These are phyloP conservation scores for Neurospora sp. DNA, from an alignment of 2,329 filamentous ascomycete species.

Conservation along the genomic window DNA sequence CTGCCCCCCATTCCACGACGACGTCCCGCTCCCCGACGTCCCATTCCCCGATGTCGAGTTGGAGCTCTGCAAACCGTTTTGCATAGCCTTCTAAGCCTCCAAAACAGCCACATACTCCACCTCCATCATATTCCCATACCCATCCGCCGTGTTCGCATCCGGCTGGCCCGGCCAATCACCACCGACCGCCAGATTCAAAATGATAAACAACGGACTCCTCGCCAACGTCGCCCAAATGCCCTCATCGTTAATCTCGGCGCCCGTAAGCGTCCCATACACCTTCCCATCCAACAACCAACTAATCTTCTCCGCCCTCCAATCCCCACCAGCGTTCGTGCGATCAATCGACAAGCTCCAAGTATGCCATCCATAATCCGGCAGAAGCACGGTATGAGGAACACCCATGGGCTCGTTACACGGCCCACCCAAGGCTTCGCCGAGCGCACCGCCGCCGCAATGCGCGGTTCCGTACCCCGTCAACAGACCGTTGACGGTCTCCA, in stretches of 20 bases:
- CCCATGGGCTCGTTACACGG: slow-evolving; percentile 43
- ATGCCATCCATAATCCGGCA: slow-evolving; percentile 35
- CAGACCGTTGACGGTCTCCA: slow-evolving; percentile 45
- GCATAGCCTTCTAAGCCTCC: neutral
- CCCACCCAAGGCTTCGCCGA: slow-evolving; percentile 27
- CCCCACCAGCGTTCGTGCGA: slow-evolving; percentile 27
- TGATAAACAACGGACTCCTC: slow-evolving; percentile 39
- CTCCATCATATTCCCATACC: slow-evolving; percentile 41
- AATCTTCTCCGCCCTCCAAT: slow-evolving; percentile 40
- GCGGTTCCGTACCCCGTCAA: slow-evolving; percentile 37
- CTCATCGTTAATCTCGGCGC: slow-evolving; percentile 33
- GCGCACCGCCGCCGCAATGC: slow-evolving; percentile 34
- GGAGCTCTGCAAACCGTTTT: neutral
- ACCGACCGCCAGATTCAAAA: slow-evolving; percentile 47
- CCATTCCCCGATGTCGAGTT: neutral
- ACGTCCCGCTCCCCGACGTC: neutral
- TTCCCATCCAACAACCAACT: slow-evolving; percentile 39
- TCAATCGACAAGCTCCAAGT: slow-evolving; percentile 42
- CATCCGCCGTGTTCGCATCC: slow-evolving; percentile 33
- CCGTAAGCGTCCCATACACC: slow-evolving; percentile 34
- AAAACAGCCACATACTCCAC: slow-evolving; percentile 38
- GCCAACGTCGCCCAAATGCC: slow-evolving; percentile 40
- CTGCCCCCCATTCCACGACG: neutral
- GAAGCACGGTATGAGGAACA: slow-evolving; percentile 23
- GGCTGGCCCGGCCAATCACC: slow-evolving; percentile 44